Conservation (phyloP, 2,329 filamentous ascomycete genomes). For the Pseudogymnoascus sp. region DNA sequence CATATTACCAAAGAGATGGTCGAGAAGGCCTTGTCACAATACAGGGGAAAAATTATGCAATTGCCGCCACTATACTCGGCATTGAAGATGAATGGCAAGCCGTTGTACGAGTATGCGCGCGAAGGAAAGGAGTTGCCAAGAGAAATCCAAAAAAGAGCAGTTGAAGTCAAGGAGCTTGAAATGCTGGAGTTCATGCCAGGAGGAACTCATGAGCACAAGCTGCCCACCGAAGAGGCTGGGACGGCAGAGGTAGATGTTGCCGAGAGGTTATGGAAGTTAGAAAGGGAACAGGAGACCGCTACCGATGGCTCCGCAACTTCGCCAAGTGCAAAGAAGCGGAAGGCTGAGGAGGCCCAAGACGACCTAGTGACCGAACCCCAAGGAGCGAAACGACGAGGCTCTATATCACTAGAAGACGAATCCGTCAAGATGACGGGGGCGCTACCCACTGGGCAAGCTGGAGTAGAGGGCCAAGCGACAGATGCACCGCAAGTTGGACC, state of each 20-base stretch:
- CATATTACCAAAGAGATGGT: slow-evolving; percentile 75
- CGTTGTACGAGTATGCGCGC: slow-evolving; percentile 90
- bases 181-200: slow-evolving; percentile 79
- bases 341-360: slow-evolving; percentile 26
- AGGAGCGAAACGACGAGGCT: slow-evolving; percentile 19
- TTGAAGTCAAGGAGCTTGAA: slow-evolving; percentile 71
- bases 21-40: slow-evolving; percentile 66
- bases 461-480: slow-evolving; percentile 7
- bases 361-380: slow-evolving; percentile 25
- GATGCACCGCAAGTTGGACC: slow-evolving; percentile 43
- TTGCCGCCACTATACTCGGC: slow-evolving; percentile 90
- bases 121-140: slow-evolving; percentile 80
- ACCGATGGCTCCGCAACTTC: slow-evolving; percentile 34
- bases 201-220: slow-evolving; percentile 69
- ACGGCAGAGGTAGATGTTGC: slow-evolving; percentile 68
- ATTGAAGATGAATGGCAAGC: slow-evolving; percentile 86
- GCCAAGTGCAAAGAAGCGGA: slow-evolving; percentile 26
- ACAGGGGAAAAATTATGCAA: slow-evolving; percentile 80
- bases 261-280: slow-evolving; percentile 60
- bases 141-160: slow-evolving; percentile 73
- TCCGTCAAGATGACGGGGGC: slow-evolving; percentile 29
- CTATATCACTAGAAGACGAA: slow-evolving; percentile 15
- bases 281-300: slow-evolving; percentile 37
- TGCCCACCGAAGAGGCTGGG: slow-evolving; percentile 73
- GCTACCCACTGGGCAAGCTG: slow-evolving; percentile 22